phyloP scores from a whole-genome alignment of 371 early-diverging fungal species.

The Actinomucor elegans region DNA sequence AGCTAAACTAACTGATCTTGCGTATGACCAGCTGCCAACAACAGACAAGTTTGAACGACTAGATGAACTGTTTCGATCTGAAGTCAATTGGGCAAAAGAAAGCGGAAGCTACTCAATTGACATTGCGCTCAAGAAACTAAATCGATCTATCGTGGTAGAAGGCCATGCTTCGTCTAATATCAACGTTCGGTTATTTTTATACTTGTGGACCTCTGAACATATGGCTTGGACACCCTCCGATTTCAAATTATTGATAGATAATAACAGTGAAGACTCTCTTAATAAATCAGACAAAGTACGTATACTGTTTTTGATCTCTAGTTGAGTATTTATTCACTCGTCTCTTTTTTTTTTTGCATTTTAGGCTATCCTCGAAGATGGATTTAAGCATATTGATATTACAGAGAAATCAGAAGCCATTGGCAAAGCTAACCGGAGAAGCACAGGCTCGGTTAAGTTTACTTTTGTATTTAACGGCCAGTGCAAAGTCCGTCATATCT shows the following conservation, averaged over 20 bases:
- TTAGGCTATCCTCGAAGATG: no score
- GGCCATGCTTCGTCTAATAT: constrained; percentile 25
- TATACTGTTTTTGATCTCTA: no score
- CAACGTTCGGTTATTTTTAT: constrained; percentile 31
- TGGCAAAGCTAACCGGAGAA: constrained; percentile 11
- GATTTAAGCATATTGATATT: constrained; percentile 37
- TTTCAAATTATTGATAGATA: not conserved
- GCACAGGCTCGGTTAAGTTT: constrained; percentile 5
- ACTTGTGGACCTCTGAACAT: constrained; percentile 36
- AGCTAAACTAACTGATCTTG: constrained; percentile 15
- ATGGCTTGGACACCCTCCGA: constrained; percentile 20
- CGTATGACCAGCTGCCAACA: constrained; percentile 37
- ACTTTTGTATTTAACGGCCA: constrained; percentile 10
- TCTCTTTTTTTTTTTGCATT: no score
- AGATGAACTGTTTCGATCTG: constrained; percentile 27
- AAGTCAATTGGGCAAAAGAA: constrained; percentile 13
- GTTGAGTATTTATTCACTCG: no score
- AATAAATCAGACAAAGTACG: constrained; percentile 18
- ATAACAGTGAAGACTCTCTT: constrained; percentile 11
- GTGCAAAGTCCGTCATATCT: constrained; percentile 17
- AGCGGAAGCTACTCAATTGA: not conserved
- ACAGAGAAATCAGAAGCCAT: constrained; percentile 31
- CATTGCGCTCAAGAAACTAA: constrained; percentile 19
- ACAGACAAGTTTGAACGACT: constrained; percentile 32
- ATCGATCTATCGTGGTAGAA: constrained; percentile 10